phyloP scores from a whole-genome alignment of 2,329 filamentous ascomycete species.

The Fusarium subglutinans region DNA sequence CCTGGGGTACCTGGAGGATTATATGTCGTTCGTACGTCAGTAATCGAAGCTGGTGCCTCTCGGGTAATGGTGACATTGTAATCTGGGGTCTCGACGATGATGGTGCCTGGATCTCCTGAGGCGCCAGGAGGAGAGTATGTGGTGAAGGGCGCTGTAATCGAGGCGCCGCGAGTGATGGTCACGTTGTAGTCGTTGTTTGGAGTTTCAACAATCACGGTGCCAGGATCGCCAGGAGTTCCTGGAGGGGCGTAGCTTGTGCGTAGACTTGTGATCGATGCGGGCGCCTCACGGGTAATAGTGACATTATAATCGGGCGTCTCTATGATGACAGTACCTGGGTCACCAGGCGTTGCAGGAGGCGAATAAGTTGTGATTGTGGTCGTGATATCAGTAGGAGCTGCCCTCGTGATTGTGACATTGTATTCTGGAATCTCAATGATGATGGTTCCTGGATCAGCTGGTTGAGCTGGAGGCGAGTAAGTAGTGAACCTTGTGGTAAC shows the following conservation, averaged over 20 bases:
- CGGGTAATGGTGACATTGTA: conserved; percentile 24
- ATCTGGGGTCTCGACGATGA: conserved; percentile 22
- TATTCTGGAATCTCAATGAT: conserved; percentile 27
- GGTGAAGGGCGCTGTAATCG: conserved; percentile 8
- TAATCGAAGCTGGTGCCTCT: not conserved
- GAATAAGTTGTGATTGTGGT: conserved; percentile 24
- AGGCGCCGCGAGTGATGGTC: conserved; percentile 13
- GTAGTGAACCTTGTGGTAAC: conserved; percentile 22
- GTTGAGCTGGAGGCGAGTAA: conserved; percentile 13
- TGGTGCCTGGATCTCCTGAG: conserved; percentile 18
- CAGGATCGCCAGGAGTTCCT: conserved; percentile 16
- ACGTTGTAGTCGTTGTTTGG: conserved; percentile 22
- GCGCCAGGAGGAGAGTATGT: conserved; percentile 10
- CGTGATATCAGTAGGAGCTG: conserved; percentile 15
- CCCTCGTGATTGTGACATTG: conserved; percentile 26
- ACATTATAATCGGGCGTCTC: conserved; percentile 31
- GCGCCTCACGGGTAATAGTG: conserved; percentile 15
- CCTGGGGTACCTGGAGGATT: conserved; percentile 9
- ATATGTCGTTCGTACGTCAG: not conserved
- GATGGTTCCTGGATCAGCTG: conserved; percentile 24
- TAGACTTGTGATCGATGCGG: conserved; percentile 10
- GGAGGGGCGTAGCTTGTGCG: conserved; percentile 19
- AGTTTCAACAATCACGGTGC: conserved; percentile 19
- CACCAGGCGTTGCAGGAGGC: conserved; percentile 19
- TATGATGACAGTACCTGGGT: conserved; percentile 26